Conservation (phyloP, 2,329 filamentous ascomycete genomes). For the Penicillium sp. region DNA sequence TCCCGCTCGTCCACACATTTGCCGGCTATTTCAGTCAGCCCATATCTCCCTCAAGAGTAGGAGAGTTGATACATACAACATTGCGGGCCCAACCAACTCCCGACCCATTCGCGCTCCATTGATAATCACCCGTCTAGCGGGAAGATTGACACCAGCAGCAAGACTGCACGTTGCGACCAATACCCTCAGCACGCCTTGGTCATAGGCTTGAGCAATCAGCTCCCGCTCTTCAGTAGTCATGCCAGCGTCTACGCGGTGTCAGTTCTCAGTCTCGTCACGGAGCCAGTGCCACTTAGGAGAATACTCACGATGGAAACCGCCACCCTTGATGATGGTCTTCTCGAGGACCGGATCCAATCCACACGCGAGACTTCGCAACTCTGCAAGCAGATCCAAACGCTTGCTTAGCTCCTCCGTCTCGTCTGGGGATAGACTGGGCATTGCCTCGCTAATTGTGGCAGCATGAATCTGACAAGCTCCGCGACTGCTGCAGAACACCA, state of each 20-base stretch:
- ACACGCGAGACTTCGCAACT: conserved; percentile 65
- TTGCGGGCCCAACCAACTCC: conserved; percentile 74
- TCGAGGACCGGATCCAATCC: conserved; percentile 68
- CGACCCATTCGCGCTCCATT: conserved; percentile 76
- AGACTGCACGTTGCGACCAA: conserved; percentile 77
- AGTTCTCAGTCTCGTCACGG: conserved; percentile 31
- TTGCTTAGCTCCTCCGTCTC: conserved; percentile 56
- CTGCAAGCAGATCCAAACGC: conserved; percentile 65
- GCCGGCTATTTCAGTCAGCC: conserved; percentile 52
- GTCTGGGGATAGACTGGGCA: conserved; percentile 57
- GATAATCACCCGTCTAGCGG: conserved; percentile 71
- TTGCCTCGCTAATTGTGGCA: conserved; percentile 65
- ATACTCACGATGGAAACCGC: conserved; percentile 72
- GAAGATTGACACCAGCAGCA: conserved; percentile 79
- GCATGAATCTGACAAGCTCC: conserved; percentile 68
- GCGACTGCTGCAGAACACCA: conserved; percentile 74
- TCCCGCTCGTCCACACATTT: conserved; percentile 78
- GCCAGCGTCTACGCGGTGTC: conserved; percentile 43
- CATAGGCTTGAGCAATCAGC: conserved; percentile 70
- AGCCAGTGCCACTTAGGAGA: background rate
- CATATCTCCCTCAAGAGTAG: background rate
- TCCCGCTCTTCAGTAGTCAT: conserved; percentile 76
- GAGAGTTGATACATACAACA: conserved; percentile 56
- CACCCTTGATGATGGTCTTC: conserved; percentile 65
- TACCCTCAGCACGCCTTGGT: conserved; percentile 66